Evolutionary conservation across 768 basidiomycete genomes (phyloP), one percentile per base, ranked within the genome.

Genomic region (Goffeauzyma gilvescens): DNA sequence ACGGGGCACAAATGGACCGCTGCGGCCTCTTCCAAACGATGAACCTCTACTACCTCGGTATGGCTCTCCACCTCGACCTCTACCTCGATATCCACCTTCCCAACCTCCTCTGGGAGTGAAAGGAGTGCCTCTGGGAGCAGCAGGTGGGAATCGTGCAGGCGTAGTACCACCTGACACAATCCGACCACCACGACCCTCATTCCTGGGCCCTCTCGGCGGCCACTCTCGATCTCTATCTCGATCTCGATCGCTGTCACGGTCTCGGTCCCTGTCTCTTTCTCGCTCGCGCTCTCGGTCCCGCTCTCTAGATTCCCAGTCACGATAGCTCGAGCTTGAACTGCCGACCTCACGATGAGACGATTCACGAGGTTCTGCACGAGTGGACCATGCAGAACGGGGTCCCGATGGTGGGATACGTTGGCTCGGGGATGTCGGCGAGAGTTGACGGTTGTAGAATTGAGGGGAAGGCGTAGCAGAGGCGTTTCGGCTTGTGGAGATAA

Each of bases 1-100:
- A n/a, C n/a, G n/a, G n/a, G n/a, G n/a, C n/a, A n/a, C n/a, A n/a
- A n/a, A n/a, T n/a, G n/a, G n/a, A n/a, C n/a, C n/a, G n/a, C n/a
- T n/a, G n/a, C n/a, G n/a, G 2, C 40, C 40, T 17, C 40, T 28
- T 6, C 40, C 40, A 15, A 28, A 23, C 17, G 40, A 22, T 23
- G 24, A 32, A 17, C 21, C 31, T 6, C 44, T 38, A 18, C 44
- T 37, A 6, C 44, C 44, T 31, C 44, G 5, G 21, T 32, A 45
- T 30, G 38, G 37, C n/a, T 36, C 43, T n/a, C 37, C 33, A 5
- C 43, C 43, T 14, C 43, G 25, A 6, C 37, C 31, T 20, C 44
- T 32, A 14, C 44, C 44, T 5, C 44, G 44, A 30, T 45, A 45
- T 8, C 40, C 44, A 2, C 37, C 38, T 14, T 40, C 27, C 44